A percentile compares a stretch with the other conserved stretches of the same genome.
Conservation (phyloP, 805 yeast genomes). For the Candida manassasensis region DNA sequence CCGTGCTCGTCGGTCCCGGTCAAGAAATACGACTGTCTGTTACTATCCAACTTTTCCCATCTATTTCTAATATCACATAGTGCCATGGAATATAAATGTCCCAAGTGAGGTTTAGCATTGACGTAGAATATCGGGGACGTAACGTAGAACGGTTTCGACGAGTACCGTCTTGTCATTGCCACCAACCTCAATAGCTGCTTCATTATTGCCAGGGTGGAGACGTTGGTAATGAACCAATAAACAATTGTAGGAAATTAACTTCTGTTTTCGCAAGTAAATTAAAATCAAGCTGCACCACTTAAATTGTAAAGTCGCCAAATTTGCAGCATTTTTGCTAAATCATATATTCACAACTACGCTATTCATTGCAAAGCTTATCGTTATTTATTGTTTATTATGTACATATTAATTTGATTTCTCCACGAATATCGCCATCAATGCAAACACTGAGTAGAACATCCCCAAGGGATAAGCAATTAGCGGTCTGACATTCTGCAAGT, state of each 20-base stretch:
- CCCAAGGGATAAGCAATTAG: constrained; percentile 91
- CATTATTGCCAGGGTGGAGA: too few relatives aligned
- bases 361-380: too few relatives aligned
- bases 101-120: constrained; percentile 90
- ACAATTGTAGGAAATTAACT: too few relatives aligned
- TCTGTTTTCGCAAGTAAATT: too few relatives aligned
- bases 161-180: constrained; percentile 1
- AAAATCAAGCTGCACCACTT: too few relatives aligned
- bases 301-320: too few relatives aligned
- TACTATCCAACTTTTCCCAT: constrained; percentile 53
- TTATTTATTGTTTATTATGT: background rate
- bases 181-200: background rate
- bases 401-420: constrained; percentile 21
- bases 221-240: too few relatives aligned
- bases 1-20: constrained; percentile 99
- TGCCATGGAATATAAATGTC: constrained; percentile 86
- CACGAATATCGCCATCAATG: constrained; percentile 89
- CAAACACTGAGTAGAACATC: constrained; percentile 88
- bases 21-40: constrained; percentile 44
- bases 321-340: too few relatives aligned
- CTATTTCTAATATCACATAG: constrained; percentile 74
- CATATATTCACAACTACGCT: too few relatives aligned
- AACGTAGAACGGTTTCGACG: constrained; percentile 40
- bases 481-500: constrained; percentile 78
- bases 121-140: constrained; percentile 96